phyloP scores from a whole-genome alignment of 2,329 filamentous ascomycete genomes.

The Truncatella angustata region DNA sequence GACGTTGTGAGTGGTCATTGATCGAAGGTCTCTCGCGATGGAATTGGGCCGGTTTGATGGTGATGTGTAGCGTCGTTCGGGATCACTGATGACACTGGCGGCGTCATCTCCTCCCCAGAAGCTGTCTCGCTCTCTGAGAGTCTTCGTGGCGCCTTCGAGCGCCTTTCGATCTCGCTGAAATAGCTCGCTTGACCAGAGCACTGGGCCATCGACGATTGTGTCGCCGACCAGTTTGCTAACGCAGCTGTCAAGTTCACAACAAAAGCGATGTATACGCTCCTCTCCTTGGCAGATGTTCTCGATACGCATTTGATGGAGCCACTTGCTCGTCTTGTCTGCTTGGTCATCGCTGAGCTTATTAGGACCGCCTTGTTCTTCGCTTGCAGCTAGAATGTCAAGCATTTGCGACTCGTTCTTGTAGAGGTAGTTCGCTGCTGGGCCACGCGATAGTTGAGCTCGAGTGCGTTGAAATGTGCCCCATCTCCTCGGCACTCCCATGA shows the following conservation, averaged over 20 bases:
- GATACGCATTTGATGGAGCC: slow-evolving; percentile 77
- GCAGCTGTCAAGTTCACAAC: slow-evolving; percentile 83
- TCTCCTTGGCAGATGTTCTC: slow-evolving; percentile 95
- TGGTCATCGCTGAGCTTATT: slow-evolving; percentile 98
- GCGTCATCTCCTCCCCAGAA: slow-evolving; percentile 48
- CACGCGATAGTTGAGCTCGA: slow-evolving; percentile 45
- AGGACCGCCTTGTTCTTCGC: slow-evolving; percentile 80
- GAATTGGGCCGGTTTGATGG: slow-evolving; percentile 47
- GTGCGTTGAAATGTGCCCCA: slow-evolving; percentile 51
- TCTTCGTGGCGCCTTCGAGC: slow-evolving; percentile 44
- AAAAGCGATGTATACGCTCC: slow-evolving; percentile 91
- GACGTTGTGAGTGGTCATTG: slow-evolving; percentile 57
- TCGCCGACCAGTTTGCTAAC: slow-evolving; percentile 84
- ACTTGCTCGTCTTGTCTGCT: slow-evolving; percentile 77
- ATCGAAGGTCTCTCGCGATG: slow-evolving; percentile 55
- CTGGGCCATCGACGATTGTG: slow-evolving; percentile 78
- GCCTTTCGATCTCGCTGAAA: slow-evolving; percentile 73
- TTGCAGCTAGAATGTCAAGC: slow-evolving; percentile 81
- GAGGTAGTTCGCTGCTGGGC: slow-evolving; percentile 60
- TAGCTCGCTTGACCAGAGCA: slow-evolving; percentile 89
- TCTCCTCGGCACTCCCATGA: slow-evolving; percentile 72
- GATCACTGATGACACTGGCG: slow-evolving; percentile 54
- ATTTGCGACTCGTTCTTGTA: slow-evolving; percentile 81
- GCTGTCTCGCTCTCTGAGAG: slow-evolving; percentile 43
- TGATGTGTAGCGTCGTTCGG: slow-evolving; percentile 45